These are phyloP conservation scores for Pseudogymnoascus sp. DNA, from an alignment of 2,329 filamentous ascomycete species.

Conservation along the genomic window DNA sequence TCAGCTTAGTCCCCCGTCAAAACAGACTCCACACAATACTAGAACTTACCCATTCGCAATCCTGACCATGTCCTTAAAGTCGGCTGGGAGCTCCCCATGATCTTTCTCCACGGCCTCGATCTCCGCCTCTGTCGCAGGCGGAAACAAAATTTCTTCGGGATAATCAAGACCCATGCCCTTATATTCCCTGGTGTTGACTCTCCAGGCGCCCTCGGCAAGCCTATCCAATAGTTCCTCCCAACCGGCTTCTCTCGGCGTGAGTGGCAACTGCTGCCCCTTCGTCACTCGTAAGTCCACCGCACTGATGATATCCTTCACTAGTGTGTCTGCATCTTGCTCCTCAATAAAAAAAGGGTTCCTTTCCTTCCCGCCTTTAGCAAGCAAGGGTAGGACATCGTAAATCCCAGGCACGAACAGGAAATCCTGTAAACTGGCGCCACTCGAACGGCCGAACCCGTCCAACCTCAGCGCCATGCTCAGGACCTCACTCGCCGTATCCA, in stretches of 20 bases:
- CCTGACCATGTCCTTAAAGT: conserved; percentile 16
- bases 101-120: conserved; percentile 13
- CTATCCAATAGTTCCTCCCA: conserved; percentile 16
- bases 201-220: conserved; percentile 15
- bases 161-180: conserved; percentile 2
- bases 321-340: conserved; percentile 10
- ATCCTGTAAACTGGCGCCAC: conserved; percentile 9
- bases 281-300: conserved; percentile 12
- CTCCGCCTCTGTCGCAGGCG: conserved; percentile 14
- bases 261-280: conserved; percentile 12
- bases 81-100: conserved; percentile 12
- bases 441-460: conserved; percentile 13
- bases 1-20: neutral
- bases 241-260: conserved; percentile 12
- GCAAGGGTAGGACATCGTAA: conserved; percentile 16
- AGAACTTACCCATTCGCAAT: conserved; percentile 16
- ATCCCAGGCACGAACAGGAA: conserved; percentile 16
- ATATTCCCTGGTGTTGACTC: conserved; percentile 13
- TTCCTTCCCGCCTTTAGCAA: conserved; percentile 13
- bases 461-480: conserved; percentile 12
- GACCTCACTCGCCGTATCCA: conserved; percentile 12
- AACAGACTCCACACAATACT: neutral
- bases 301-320: conserved; percentile 8
- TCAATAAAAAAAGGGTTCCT: conserved; percentile 14
- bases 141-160: conserved; percentile 12